Evolutionary conservation across 2,329 filamentous ascomycete genomes (phyloP).

Genomic region (Pyrenophora seminiperda): DNA sequence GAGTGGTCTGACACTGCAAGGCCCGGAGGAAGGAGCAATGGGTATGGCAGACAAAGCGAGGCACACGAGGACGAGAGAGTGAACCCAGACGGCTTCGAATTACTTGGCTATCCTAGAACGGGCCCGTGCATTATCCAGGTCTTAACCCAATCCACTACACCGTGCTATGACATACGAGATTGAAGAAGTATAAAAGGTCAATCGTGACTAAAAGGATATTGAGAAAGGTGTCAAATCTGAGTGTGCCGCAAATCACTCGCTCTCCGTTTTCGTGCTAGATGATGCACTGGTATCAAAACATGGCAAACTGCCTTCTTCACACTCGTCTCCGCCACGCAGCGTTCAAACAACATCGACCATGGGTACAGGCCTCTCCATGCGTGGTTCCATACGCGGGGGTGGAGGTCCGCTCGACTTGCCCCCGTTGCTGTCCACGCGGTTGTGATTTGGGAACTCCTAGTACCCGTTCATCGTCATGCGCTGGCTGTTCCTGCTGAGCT

Average conservation of each 20-base stretch:
- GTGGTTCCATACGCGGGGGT: slow-evolving; percentile 32
- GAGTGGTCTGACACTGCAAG: background rate
- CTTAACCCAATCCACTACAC: slow-evolving; percentile 30
- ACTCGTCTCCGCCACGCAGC: background rate
- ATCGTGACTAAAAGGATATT: slow-evolving; percentile 46
- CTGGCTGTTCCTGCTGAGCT: slow-evolving; percentile 96
- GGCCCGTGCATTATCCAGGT: slow-evolving; percentile 19
- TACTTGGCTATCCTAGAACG: slow-evolving; percentile 37
- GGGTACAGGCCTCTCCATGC: slow-evolving; percentile 30
- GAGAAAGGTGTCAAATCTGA: slow-evolving; percentile 37
- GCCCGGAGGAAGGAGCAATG: background rate
- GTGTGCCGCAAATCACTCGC: slow-evolving; percentile 27
- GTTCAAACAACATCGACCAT: slow-evolving; percentile 34
- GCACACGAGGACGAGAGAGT: slow-evolving; percentile 10
- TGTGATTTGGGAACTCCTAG: slow-evolving; percentile 58
- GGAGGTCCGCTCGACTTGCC: slow-evolving; percentile 29
- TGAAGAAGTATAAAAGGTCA: slow-evolving; percentile 33
- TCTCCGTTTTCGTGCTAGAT: slow-evolving; percentile 36
- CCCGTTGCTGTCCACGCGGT: slow-evolving; percentile 39
- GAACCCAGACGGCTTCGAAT: slow-evolving; percentile 24
- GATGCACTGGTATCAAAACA: slow-evolving; percentile 49
- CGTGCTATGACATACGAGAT: slow-evolving; percentile 40
- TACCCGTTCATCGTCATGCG: slow-evolving; percentile 99
- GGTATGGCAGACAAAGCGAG: background rate
- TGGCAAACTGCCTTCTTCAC: slow-evolving; percentile 22